These are phyloP conservation scores for Penicillium sp. DNA, from an alignment of 2,329 filamentous ascomycete genomes.

Conservation along the genomic window DNA sequence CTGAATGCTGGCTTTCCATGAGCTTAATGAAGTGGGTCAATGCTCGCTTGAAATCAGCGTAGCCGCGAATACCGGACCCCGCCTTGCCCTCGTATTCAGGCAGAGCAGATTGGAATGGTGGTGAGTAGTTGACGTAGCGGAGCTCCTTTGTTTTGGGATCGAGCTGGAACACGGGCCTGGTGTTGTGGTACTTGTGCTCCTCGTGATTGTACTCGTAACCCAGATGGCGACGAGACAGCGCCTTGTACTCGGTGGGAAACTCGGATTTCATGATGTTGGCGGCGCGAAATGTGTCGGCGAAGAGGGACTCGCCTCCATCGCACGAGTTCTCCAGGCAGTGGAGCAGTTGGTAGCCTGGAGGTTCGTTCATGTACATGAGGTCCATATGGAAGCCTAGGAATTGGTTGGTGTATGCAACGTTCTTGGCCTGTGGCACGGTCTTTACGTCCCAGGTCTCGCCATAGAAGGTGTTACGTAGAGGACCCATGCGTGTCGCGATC, in stretches of 20 bases:
- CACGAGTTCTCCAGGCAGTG: constrained; percentile 85
- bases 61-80: neutral
- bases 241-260: constrained; percentile 18
- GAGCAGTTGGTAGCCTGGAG: constrained; percentile 81
- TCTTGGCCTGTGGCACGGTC: constrained; percentile 79
- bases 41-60: constrained; percentile 32
- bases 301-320: constrained; percentile 80
- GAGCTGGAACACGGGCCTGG: constrained; percentile 57
- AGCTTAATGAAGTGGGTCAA: constrained; percentile 60
- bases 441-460: constrained; percentile 88
- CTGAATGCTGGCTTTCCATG: constrained; percentile 57
- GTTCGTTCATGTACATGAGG: constrained; percentile 78
- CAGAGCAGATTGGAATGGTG: constrained; percentile 72
- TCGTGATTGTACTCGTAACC: constrained; percentile 70
- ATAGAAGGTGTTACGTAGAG: constrained; percentile 85
- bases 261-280: constrained; percentile 38
- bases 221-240: constrained; percentile 50
- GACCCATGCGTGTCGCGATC: constrained; percentile 73
- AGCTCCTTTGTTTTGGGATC: constrained; percentile 29
- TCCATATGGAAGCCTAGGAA: constrained; percentile 92
- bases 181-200: constrained; percentile 62
- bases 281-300: constrained; percentile 72
- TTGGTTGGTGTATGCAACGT: constrained; percentile 85
- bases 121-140: constrained; percentile 66
- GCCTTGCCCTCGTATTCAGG: constrained; percentile 14